These are phyloP conservation scores for Panicum virgatum DNA, from an alignment of 202 grass and related monocot species.

Conservation along the genomic window DNA sequence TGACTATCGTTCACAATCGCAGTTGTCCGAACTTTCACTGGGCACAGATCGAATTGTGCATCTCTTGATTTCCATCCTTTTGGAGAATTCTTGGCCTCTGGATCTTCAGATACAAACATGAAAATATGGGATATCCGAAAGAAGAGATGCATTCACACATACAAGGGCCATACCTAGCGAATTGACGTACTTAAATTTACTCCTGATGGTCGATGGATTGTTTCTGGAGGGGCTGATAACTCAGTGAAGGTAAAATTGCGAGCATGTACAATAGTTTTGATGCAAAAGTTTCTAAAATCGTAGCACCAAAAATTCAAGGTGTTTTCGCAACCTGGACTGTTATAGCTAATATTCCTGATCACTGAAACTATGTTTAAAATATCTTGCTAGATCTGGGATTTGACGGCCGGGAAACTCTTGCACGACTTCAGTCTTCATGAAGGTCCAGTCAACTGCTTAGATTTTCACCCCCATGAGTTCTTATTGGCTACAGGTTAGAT, in stretches of 20 bases:
- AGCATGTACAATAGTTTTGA: constrained; percentile 18
- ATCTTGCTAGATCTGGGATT: constrained; percentile 84
- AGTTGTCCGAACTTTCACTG: constrained; percentile 87
- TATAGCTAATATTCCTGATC: constrained; percentile 11
- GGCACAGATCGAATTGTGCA: constrained; percentile 82
- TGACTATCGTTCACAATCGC: constrained; percentile 28
- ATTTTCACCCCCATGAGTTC: constrained; percentile 88
- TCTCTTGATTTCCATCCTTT: constrained; percentile 94
- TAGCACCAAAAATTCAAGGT: neutral
- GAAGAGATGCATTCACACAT: constrained; percentile 92
- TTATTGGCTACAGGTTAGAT: constrained; percentile 91
- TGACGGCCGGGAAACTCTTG: constrained; percentile 86
- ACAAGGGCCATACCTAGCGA: constrained; percentile 80
- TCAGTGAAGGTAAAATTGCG: constrained; percentile 69
- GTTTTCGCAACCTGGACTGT: neutral
- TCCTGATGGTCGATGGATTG: constrained; percentile 93
- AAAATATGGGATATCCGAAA: constrained; percentile 95
- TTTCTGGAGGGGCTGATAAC: constrained; percentile 78
- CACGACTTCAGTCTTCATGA: constrained; percentile 80
- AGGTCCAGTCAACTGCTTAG: constrained; percentile 87
- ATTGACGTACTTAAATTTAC: constrained; percentile 85
- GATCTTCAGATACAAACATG: constrained; percentile 88
- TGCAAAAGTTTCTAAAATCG: constrained; percentile 6
- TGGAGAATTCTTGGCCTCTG: constrained; percentile 91
- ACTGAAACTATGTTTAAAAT: constrained; percentile 30